A percentile compares a stretch with the other conserved stretches of the same genome.
phyloP scores from a whole-genome alignment of 164 flowering plant genomes.

The Akebia trifoliata region DNA sequence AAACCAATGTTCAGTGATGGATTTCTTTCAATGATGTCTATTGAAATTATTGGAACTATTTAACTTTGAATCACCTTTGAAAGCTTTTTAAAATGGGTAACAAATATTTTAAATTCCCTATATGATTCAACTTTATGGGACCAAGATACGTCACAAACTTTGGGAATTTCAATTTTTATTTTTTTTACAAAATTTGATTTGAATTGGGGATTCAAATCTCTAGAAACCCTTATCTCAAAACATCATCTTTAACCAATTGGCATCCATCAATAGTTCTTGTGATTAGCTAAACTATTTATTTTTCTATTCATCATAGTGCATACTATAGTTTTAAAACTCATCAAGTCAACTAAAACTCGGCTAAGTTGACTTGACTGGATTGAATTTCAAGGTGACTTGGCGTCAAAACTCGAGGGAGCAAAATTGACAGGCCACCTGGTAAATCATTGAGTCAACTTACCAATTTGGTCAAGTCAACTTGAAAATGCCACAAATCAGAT shows the following conservation, averaged over 20 bases:
- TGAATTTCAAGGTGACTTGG: no score
- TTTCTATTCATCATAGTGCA: conserved; percentile 9
- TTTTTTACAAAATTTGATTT: background rate
- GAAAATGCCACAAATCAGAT: no score
- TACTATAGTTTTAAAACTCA: no score
- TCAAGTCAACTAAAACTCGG: no score
- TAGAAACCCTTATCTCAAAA: conserved; percentile 5
- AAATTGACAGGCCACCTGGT: no score
- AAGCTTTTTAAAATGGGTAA: conserved; percentile 32
- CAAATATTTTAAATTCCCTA: conserved; percentile 19
- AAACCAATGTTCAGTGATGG: conserved; percentile 21
- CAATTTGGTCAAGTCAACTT: no score
- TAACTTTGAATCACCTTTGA: conserved; percentile 18
- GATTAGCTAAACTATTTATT: conserved; percentile 1
- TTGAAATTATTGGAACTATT: conserved; percentile 32
- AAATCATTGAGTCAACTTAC: no score
- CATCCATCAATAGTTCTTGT: conserved; percentile 4
- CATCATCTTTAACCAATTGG: background rate
- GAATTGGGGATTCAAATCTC: background rate
- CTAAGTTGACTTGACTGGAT: no score
- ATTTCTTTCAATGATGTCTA: conserved; percentile 30
- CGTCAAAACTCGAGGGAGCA: no score
- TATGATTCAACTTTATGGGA: conserved; percentile 10
- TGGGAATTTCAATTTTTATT: background rate
- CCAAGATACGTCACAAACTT: conserved; percentile 3